Conservation (phyloP, 1,284 basidiomycete genomes). For the Boletus albobrunnescens region DNA sequence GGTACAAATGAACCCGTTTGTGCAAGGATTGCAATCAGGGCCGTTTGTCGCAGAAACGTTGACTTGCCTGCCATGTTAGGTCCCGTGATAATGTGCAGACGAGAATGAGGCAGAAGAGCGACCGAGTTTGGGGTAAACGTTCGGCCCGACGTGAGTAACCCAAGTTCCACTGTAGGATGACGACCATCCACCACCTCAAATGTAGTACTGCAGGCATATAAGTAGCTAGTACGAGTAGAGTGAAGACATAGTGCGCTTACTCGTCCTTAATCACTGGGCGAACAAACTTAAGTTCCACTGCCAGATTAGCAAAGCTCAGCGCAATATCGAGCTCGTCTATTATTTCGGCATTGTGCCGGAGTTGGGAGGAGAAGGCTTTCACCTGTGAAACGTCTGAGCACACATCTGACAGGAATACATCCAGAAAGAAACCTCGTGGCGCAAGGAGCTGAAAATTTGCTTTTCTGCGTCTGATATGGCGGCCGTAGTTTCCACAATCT, state of each 20-base stretch:
- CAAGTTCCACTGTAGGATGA: conserved; percentile 91
- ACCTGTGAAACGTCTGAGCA: conserved; percentile 46
- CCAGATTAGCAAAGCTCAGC: conserved; percentile 78
- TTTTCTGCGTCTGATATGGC: conserved; percentile 60
- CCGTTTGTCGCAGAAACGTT: conserved; percentile 88
- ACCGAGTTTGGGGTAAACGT: conserved; percentile 84
- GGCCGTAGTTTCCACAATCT: conserved; percentile 56
- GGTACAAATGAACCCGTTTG: conserved; percentile 94
- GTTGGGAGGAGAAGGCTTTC: conserved; percentile 47
- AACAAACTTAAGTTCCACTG: conserved; percentile 74
- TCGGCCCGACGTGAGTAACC: conserved; percentile 71
- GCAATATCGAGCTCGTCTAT: conserved; percentile 89
- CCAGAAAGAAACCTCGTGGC: conserved; percentile 51
- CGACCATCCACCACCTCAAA: conserved; percentile 77
- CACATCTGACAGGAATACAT: neutral
- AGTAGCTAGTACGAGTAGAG: neutral
- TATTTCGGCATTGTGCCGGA: conserved; percentile 75
- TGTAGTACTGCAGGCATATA: conserved; percentile 43
- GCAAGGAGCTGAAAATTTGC: conserved; percentile 65
- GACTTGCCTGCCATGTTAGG: conserved; percentile 98
- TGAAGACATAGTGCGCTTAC: conserved; percentile 45
- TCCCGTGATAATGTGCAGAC: conserved; percentile 83
- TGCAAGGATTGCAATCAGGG: conserved; percentile 86
- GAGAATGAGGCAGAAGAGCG: conserved; percentile 53
- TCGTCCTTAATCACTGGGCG: conserved; percentile 69